Base-by-base conservation (phyloP, 2,329 filamentous ascomycete species). In the Chrysoporthe deuterocubensis region DNA sequence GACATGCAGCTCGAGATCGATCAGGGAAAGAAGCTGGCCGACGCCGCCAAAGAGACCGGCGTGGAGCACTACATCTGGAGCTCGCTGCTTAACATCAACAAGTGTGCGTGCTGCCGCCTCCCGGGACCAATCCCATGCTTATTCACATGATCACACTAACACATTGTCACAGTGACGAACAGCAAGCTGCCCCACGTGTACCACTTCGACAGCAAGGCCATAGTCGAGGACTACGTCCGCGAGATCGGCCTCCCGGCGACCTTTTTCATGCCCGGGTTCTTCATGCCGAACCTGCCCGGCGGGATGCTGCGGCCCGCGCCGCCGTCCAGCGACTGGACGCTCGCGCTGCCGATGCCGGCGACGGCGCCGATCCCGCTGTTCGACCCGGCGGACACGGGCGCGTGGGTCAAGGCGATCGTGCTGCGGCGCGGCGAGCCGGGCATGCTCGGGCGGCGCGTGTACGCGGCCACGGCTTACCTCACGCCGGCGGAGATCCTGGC, bases 141-240 rank as follows among this genome's bases (percentile, higher is more conserved):
- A 4, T 40, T 8, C 13, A 26, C 18, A 9, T 9, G n/a, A 11
- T 26, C 40, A 8, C 8, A 48, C 9, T 14, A 14, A n/a, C 34
- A 65, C 59, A 18, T 65, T n/a, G 4, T 9, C 14, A 50, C 54
- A 82, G 79, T 81, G 26, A 77, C 77, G 58, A 78, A 80, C 8
- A 81, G 81, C 65, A 75, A 73, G 18, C 78, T 84, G 4, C 62
- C 76, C 34, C 72, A 80, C 56, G 81, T 85, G 42, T 76, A 80
- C 69, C 83, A 86, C 70, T 89, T 89, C 69, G 87, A 89, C 75
- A 78, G 76, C 74, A 89, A 89, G 74, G 86, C 85, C 26, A 76
- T 82, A 14, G 81, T 86, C 0, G 86, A 87, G 71, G 71, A 79
- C n/a, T 87, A 89, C 72, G 83, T 87, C 59, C 81, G 84, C 21